Evolutionary conservation across 202 grass and related monocot species (phyloP), one percentile per base, ranked within the genome.

Genomic region (Dendrocalamus latiflorus): DNA sequence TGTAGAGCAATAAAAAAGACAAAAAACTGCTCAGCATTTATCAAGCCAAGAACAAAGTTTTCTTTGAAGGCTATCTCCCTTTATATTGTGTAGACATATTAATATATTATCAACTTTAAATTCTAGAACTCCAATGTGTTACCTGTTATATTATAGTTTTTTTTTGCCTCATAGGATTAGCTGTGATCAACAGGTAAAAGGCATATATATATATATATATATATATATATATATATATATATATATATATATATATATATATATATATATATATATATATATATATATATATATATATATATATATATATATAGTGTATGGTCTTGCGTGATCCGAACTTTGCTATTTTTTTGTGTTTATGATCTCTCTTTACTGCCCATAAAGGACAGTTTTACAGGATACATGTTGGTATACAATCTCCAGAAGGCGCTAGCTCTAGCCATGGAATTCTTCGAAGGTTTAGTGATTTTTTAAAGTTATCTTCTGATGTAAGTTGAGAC

Each of bases 381-480:
- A 92, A 93, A 95, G 84, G 83, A 92, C 96, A 99, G 96, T 96
- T 96, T 99, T 99, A 96, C 87, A 99, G 96, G 89, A 89, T 99
- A 87, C 91, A 99, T 91, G 78, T 96, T 45, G 96, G 96, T 74
- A 73, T 99, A 92, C 96, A 99, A 88, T 99, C 96, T 76, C 89
- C 96, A 61, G 93, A 99, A 91, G 96, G 96, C 7, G 44, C 89
- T 68, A 96, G 91, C 78, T 92, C 93, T 67, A 96, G 89, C 81
- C 93, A 99, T 77, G 91, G 89, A 75, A 76, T 96, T 69, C 89
- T 94, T 80, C 70, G 86, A 85, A 91, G 96, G 86, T 99, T 99
- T 81, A 99, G 93, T 82, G 93, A 99, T 78, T 95, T 99, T 72
- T 73, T 95, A 57, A 95, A 93, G 82, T 85, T 99, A 56, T 68